Conservation (phyloP, 2,329 filamentous ascomycete genomes). For the Ampelomyces quisqualis region DNA sequence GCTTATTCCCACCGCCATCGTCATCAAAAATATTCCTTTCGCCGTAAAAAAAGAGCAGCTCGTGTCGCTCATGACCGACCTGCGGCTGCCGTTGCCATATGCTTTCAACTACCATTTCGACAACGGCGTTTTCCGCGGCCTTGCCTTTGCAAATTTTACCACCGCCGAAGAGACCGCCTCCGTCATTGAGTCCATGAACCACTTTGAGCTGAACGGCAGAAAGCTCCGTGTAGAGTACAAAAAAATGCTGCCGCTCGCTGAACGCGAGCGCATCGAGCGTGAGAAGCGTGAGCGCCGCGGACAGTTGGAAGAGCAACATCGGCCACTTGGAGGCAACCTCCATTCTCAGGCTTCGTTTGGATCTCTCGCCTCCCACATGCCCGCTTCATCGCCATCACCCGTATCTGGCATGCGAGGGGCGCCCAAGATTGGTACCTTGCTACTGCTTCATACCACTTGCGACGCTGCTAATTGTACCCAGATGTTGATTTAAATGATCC, state of each 20-base stretch:
- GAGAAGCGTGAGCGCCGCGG: conserved; percentile 96
- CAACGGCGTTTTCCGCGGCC: conserved; percentile 90
- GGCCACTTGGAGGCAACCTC: conserved; percentile 67
- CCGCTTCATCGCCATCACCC: conserved; percentile 66
- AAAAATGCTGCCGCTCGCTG: conserved; percentile 95
- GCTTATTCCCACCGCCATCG: conserved; percentile 95
- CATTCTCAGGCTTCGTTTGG: conserved; percentile 86
- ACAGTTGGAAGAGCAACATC: conserved; percentile 95
- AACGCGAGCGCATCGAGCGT: conserved; percentile 91
- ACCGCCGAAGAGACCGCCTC: conserved; percentile 89
- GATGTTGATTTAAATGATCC: conserved; percentile 92
- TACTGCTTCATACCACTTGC: conserved; percentile 8
- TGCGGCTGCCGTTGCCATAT: conserved; percentile 91
- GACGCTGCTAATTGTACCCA: conserved; percentile 33
- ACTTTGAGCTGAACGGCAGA: conserved; percentile 89
- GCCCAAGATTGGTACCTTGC: conserved; percentile 47
- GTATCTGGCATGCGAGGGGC: conserved; percentile 58
- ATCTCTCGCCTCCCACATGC: conserved; percentile 66
- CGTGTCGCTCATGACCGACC: conserved; percentile 87
- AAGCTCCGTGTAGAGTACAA: conserved; percentile 98
- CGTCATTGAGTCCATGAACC: conserved; percentile 93
- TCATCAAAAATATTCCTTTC: conserved; percentile 99
- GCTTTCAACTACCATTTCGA: conserved; percentile 99
- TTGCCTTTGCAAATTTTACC: conserved; percentile 98
- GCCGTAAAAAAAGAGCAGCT: conserved; percentile 96